These are phyloP conservation scores for Jamesozyma spencerorum DNA, from an alignment of 805 yeast genomes.

Conservation along the genomic window DNA sequence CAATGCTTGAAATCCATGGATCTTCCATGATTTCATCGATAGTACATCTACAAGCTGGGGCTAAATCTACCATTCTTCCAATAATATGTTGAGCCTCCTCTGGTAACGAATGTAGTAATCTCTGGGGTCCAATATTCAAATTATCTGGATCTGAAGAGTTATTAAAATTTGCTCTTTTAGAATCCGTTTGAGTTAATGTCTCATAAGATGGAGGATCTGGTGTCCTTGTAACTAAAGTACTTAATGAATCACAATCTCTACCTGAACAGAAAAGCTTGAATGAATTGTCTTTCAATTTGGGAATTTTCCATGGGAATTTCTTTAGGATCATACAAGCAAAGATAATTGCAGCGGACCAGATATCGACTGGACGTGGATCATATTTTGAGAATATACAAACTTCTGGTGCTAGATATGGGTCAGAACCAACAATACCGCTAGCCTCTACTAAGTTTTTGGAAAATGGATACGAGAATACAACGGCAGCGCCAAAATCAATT, in stretches of 20 bases:
- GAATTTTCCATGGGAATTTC: constrained; percentile 93
- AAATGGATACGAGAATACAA: constrained; percentile 83
- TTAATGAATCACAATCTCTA: constrained; percentile 56
- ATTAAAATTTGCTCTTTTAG: constrained; percentile 9
- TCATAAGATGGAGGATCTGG: constrained; percentile 40
- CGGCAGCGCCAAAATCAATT: constrained; percentile 91
- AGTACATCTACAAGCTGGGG: constrained; percentile 78
- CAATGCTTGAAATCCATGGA: constrained; percentile 53
- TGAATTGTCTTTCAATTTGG: constrained; percentile 69
- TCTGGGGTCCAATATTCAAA: constrained; percentile 60
- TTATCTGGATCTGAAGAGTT: constrained; percentile 43
- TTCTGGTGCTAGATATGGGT: constrained; percentile 88
- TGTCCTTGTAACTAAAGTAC: constrained; percentile 47
- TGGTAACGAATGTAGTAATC: constrained; percentile 62
- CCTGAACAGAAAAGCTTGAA: constrained; percentile 76
- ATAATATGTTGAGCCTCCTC: constrained; percentile 58
- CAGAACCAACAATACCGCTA: constrained; percentile 83
- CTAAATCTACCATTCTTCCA: constrained; percentile 69
- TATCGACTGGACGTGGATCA: constrained; percentile 88
- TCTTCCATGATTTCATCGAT: constrained; percentile 72
- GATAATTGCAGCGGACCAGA: constrained; percentile 88
- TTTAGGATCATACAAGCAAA: constrained; percentile 87
- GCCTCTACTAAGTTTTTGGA: constrained; percentile 63
- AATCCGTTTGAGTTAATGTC: constrained; percentile 6
- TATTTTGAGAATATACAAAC: constrained; percentile 74